phyloP scores from a whole-genome alignment of 306 rosid genomes.

The Ziziphus jujuba region DNA sequence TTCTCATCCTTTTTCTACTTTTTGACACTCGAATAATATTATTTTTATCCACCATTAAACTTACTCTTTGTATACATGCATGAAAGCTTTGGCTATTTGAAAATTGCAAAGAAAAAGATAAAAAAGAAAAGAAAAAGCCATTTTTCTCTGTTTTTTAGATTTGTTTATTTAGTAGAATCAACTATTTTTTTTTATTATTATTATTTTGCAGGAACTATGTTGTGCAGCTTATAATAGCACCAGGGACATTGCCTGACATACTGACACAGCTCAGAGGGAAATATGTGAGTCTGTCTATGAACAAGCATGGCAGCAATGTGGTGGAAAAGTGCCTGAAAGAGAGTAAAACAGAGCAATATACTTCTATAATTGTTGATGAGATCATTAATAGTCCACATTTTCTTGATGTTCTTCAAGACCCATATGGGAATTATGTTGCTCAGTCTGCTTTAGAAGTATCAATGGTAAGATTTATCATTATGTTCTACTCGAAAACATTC shows the following conservation, averaged over 20 bases:
- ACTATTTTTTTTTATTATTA: no score
- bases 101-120: no score
- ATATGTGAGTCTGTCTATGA: conserved; percentile 28
- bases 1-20: neutral
- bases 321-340: conserved; percentile 29
- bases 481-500: no score
- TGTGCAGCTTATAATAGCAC: conserved; percentile 30
- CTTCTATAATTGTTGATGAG: conserved; percentile 16
- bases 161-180: no score
- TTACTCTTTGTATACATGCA: neutral
- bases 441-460: conserved; percentile 35
- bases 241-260: neutral
- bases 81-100: no score
- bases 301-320: conserved; percentile 50
- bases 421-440: conserved; percentile 46
- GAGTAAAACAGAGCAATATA: neutral
- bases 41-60: neutral
- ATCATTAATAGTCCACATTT: conserved; percentile 23
- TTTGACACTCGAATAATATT: no score
- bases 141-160: no score
- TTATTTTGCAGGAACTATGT: conserved; percentile 44
- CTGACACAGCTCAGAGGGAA: conserved; percentile 7
- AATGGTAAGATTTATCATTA: conserved; percentile 24
- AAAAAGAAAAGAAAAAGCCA: no score
- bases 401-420: conserved; percentile 26